phyloP scores from a whole-genome alignment of 306 rosid species.

The Prunus fruticosa region DNA sequence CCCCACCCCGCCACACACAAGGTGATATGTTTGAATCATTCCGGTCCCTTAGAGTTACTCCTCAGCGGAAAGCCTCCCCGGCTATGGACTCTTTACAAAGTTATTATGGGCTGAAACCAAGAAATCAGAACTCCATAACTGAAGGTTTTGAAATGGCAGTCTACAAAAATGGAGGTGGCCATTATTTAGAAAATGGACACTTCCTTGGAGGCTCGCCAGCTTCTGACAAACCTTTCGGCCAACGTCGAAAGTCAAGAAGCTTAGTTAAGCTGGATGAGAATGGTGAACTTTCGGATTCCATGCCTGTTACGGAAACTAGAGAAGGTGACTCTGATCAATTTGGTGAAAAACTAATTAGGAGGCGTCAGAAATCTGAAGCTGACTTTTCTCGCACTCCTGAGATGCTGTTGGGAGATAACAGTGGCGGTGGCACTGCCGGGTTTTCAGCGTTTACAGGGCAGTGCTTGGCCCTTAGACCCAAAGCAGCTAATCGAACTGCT shows the following conservation, averaged over 20 bases:
- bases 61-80: constrained; percentile 45
- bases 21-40: constrained; percentile 62
- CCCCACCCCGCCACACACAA: constrained; percentile 25
- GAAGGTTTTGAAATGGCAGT: constrained; percentile 41
- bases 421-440: constrained; percentile 35
- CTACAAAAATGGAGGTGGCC: constrained; percentile 27
- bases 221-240: constrained; percentile 29
- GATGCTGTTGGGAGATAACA: constrained; percentile 55
- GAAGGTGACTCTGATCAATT: constrained; percentile 41
- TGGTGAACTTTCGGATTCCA: constrained; percentile 25
- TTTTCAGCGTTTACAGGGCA: constrained; percentile 60
- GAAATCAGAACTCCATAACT: constrained; percentile 23
- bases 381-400: constrained; percentile 58
- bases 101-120: constrained; percentile 63
- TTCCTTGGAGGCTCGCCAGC: constrained; percentile 14
- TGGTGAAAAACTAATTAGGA: constrained; percentile 49
- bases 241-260: constrained; percentile 60
- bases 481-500: constrained; percentile 40
- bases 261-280: constrained; percentile 58
- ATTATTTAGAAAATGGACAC: constrained; percentile 40
- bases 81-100: constrained; percentile 85
- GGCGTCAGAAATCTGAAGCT: constrained; percentile 70
- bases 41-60: constrained; percentile 45
- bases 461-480: constrained; percentile 71
- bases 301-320: constrained; percentile 21